Conservation (phyloP, 305 asterid genomes). For the Solanum chacoense region DNA sequence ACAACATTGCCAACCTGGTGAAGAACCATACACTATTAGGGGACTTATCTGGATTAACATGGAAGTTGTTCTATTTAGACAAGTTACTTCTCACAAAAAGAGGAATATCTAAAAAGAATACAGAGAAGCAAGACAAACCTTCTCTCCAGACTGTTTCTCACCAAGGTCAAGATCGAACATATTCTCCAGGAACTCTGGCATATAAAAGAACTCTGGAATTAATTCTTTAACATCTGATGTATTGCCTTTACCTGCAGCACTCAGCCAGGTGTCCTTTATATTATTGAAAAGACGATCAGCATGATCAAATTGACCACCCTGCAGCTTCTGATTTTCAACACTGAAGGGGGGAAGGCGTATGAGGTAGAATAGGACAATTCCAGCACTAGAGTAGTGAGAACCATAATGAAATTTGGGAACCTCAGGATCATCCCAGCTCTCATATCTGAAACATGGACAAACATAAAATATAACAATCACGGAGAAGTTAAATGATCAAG, state of each 20-base stretch:
- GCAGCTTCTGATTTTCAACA: constrained; percentile 83
- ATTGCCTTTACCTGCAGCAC: constrained; percentile 99
- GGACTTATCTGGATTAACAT: background rate
- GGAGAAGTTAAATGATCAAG: background rate
- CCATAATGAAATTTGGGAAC: constrained; percentile 99
- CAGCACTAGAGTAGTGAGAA: constrained; percentile 99
- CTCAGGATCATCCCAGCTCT: constrained; percentile 99
- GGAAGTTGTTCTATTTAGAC: background rate
- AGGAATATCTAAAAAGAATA: background rate
- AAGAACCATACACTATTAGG: constrained; percentile 16
- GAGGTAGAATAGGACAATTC: constrained; percentile 97
- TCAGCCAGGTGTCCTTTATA: constrained; percentile 83
- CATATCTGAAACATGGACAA: constrained; percentile 42
- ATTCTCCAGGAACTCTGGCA: constrained; percentile 95
- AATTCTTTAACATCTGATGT: constrained; percentile 99
- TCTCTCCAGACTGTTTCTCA: constrained; percentile 99
- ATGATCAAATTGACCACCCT: constrained; percentile 99
- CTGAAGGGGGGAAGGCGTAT: constrained; percentile 95
- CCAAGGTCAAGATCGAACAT: constrained; percentile 93
- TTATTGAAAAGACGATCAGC: constrained; percentile 99
- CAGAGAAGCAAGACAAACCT: constrained; percentile 42
- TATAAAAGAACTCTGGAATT: constrained; percentile 92
- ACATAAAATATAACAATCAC: background rate
- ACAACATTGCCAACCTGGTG: constrained; percentile 83
- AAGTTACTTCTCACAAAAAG: background rate